These are phyloP conservation scores for Arthromyces matolae DNA, from an alignment of 768 basidiomycete genomes.

Conservation along the genomic window DNA sequence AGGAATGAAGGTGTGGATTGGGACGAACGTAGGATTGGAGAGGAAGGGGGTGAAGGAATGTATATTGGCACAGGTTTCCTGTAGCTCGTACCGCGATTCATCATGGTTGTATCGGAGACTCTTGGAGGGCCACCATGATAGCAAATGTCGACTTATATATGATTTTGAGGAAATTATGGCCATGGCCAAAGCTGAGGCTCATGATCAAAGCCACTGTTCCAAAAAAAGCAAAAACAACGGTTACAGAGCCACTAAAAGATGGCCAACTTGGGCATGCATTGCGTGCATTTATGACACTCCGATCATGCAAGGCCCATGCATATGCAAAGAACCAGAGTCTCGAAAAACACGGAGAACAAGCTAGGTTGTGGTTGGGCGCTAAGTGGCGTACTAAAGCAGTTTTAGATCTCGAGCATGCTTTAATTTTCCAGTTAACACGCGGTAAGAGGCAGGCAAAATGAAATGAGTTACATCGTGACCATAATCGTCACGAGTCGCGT, in stretches of 20 bases:
- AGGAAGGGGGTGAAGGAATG: slow-evolving; percentile 60
- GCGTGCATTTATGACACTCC: slow-evolving; percentile 2
- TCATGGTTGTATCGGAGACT: slow-evolving; percentile 4
- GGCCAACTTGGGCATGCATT: neutral
- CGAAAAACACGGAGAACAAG: neutral
- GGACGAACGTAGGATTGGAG: slow-evolving; percentile 24
- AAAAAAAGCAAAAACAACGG: neutral
- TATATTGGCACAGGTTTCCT: slow-evolving; percentile 69
- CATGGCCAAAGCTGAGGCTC: slow-evolving; percentile 9
- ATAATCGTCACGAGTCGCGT: slow-evolving; percentile 8
- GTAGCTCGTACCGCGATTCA: slow-evolving; percentile 53
- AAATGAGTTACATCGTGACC: neutral
- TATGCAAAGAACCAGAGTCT: slow-evolving; percentile 1
- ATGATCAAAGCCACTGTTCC: slow-evolving; percentile 4
- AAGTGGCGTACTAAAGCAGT: too few relatives aligned
- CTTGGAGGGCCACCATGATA: neutral
- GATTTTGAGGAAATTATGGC: neutral
- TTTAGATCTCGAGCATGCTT: too few relatives aligned
- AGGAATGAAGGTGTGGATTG: slow-evolving; percentile 11
- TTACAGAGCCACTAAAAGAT: neutral
- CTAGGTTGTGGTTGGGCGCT: neutral
- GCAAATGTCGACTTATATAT: slow-evolving; percentile 2
- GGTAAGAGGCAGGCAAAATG: neutral
- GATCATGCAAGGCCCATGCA: slow-evolving; percentile 3
- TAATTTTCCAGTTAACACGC: too few relatives aligned